Percentiles rank a stretch among this genome's conserved stretches.
These are phyloP conservation scores for Pseudopyricularia cyperi DNA, from an alignment of 2,329 filamentous ascomycete species.

Conservation along the genomic window DNA sequence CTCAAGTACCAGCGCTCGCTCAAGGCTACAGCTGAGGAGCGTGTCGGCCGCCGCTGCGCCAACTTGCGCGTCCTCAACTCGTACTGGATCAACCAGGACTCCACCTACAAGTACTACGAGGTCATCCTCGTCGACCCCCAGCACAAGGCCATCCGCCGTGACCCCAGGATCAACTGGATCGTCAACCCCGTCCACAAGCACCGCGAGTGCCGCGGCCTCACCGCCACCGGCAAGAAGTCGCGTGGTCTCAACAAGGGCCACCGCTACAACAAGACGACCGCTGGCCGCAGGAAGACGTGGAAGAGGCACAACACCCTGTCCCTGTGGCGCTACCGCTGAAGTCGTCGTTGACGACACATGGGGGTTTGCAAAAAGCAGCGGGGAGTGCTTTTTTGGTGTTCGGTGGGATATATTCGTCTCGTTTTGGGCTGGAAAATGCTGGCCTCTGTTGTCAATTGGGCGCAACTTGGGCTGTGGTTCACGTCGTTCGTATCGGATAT, in stretches of 20 bases:
- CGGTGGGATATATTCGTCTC: neutral
- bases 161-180: conserved; percentile 99
- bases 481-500: neutral
- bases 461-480: neutral
- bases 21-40: conserved; percentile 96
- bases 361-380: neutral
- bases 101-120: conserved; percentile 99
- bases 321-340: conserved; percentile 94
- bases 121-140: conserved; percentile 96
- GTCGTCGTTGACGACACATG: neutral
- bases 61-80: conserved; percentile 99
- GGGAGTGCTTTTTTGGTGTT: neutral
- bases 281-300: conserved; percentile 99
- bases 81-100: conserved; percentile 99
- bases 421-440: neutral
- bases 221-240: conserved; percentile 98
- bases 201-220: conserved; percentile 95
- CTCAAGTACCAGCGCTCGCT: conserved; percentile 99
- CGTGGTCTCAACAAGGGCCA: conserved; percentile 99
- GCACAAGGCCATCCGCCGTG: conserved; percentile 99
- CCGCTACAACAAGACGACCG: conserved; percentile 96
- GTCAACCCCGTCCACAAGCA: conserved; percentile 99
- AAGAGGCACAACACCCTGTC: conserved; percentile 99
- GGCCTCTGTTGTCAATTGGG: neutral
- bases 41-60: conserved; percentile 97